phyloP scores from a whole-genome alignment of 495 filamentous ascomycete genomes.

The Tricharina praecox region DNA sequence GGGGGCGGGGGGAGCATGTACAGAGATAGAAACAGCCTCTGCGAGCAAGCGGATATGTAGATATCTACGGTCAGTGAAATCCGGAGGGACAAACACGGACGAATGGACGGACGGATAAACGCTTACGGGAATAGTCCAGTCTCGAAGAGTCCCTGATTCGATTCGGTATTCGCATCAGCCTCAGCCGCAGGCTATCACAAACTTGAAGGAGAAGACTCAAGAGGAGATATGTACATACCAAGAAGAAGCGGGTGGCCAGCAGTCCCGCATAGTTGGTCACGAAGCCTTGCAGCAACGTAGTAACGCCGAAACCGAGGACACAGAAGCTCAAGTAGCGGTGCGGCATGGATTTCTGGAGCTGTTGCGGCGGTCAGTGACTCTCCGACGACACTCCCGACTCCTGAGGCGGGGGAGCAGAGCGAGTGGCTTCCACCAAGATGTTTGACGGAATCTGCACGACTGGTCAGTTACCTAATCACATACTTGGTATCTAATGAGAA shows the following conservation, averaged over 20 bases:
- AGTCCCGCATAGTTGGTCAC: slow-evolving; percentile 63
- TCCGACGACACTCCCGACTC: too few relatives aligned
- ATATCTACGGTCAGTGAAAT: too few relatives aligned
- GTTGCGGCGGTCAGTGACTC: too few relatives aligned
- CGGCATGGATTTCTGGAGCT: slow-evolving; percentile 4
- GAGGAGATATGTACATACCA: too few relatives aligned
- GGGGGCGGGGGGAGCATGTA: slow-evolving; percentile 13
- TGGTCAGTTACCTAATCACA: too few relatives aligned
- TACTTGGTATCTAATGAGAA: too few relatives aligned
- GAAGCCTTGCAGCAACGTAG: slow-evolving; percentile 62
- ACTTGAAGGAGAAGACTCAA: too few relatives aligned
- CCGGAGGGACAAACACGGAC: slow-evolving; percentile 3
- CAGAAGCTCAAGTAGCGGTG: slow-evolving; percentile 39
- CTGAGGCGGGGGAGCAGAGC: too few relatives aligned
- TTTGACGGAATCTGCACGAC: slow-evolving; percentile 66
- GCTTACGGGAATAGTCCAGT: slow-evolving; percentile 53
- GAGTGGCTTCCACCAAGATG: slow-evolving; percentile 70
- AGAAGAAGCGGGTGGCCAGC: slow-evolving; percentile 67
- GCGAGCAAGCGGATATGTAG: slow-evolving; percentile 8
- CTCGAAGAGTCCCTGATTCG: slow-evolving; percentile 63
- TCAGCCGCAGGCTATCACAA: too few relatives aligned
- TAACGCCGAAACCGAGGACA: slow-evolving; percentile 70
- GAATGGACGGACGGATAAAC: slow-evolving; percentile 37
- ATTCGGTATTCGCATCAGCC: too few relatives aligned
- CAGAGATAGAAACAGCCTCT: slow-evolving; percentile 51